phyloP scores from a whole-genome alignment of 2,329 filamentous ascomycete genomes.

The Sphaceloma murrayae region DNA sequence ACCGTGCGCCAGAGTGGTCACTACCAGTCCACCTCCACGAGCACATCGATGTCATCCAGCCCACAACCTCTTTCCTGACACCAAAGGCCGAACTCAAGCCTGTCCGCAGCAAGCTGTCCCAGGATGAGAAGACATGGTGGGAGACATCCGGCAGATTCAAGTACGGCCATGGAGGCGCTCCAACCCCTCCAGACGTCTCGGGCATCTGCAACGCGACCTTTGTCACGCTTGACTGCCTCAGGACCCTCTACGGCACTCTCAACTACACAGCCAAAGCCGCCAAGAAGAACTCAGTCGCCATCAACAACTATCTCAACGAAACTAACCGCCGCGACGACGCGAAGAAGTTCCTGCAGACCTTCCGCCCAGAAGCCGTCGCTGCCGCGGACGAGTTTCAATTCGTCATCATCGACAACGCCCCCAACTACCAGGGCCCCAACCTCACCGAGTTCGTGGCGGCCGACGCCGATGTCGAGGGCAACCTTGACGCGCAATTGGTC shows the following conservation, averaged over 20 bases:
- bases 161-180: too few species aligned
- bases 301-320: slow-evolving; percentile 41
- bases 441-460: too few species aligned
- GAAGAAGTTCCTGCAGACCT: slow-evolving; percentile 45
- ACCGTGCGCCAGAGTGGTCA: slow-evolving; percentile 50
- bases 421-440: slow-evolving; percentile 35
- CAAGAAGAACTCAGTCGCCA: slow-evolving; percentile 36
- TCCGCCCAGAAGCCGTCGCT: slow-evolving; percentile 42
- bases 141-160: slow-evolving; percentile 20
- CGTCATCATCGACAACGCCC: slow-evolving; percentile 47
- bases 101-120: neutral
- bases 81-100: slow-evolving; percentile 18
- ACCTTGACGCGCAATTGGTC: slow-evolving; percentile 55
- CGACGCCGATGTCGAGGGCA: slow-evolving; percentile 52
- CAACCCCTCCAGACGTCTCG: too few species aligned
- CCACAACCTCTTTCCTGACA: slow-evolving; percentile 51
- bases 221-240: slow-evolving; percentile 46
- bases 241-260: slow-evolving; percentile 46
- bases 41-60: slow-evolving; percentile 51
- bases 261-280: slow-evolving; percentile 40
- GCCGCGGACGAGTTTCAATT: slow-evolving; percentile 48
- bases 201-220: slow-evolving; percentile 42
- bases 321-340: slow-evolving; percentile 47
- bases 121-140: slow-evolving; percentile 18
- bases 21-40: slow-evolving; percentile 48